Base-by-base conservation (phyloP, 1,139 yeast genomes). In the Debaryomycetaceae sp. region DNA sequence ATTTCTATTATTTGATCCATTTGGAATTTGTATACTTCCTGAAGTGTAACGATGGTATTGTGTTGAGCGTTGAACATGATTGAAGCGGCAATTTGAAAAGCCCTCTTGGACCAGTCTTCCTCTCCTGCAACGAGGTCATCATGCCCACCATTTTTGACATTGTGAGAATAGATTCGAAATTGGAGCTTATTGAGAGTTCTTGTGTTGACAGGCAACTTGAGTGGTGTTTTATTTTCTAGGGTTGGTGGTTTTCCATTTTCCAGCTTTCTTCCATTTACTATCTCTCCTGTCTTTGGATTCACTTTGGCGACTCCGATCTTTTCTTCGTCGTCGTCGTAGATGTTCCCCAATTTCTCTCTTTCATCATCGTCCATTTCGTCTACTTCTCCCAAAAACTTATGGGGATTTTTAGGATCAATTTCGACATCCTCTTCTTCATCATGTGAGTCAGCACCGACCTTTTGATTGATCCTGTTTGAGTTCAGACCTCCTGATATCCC, bases 161-260 rank as follows among this genome's bases (percentile, higher is more conserved):
- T 70, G 46, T 70, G 75, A 5, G 72, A 64, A 49, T 69, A 69
- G 20, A 70, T 58, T 33, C 75, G 57, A 50, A 70, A 66, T 14
- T 45, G 46, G 5, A 68, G 41, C 1, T 62, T 59, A 6, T 50
- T 44, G 11, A 58, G 49, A 6, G 40, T 24, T 6, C 45, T 41
- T n/a, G 41, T 45, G 13, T 42, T 36, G 34, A 59, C 54, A 36
- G 54, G 46, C 2, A 62, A 48, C 4, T 47, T 40, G 2, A 63
- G 54, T 20, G 48, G 52, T 20, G 45, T 43, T 17, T 53, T 59
- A 22, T 54, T 57, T 9, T 56, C 53, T 34, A 52, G 46, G 5
- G 59, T 50, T 5, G 57, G 42, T 23, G 31, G 31, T n/a, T 37
- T 37, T 13, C 13, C 24, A 20, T 37, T 37, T 22, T 27, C 31